Evolutionary conservation across 257 asterid genomes (phyloP).

Genomic region (Solanum pimpinellifolium): DNA sequence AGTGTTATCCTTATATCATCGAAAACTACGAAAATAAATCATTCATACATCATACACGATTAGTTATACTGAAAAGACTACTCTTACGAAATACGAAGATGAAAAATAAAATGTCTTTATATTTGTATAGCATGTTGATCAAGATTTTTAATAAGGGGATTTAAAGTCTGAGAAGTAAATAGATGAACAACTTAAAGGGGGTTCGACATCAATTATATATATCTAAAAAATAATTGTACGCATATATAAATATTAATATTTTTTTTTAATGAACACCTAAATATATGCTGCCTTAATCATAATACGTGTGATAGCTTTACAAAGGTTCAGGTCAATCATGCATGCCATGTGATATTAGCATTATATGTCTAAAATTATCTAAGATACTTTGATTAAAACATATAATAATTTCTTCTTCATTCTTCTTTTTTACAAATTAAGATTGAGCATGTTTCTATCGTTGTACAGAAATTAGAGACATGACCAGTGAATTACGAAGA

Average conservation of each 20-base stretch:
- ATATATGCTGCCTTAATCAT: too few relatives aligned
- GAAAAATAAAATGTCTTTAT: neutral
- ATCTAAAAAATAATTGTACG: too few relatives aligned
- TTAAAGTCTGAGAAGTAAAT: too few relatives aligned
- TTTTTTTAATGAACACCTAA: too few relatives aligned
- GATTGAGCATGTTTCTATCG: neutral
- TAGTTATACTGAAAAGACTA: neutral
- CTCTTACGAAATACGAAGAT: neutral
- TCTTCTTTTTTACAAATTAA: neutral
- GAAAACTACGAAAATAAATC: neutral
- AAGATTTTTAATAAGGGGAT: too few relatives aligned
- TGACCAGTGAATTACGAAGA: neutral
- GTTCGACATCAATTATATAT: too few relatives aligned
- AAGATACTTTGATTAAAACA: neutral
- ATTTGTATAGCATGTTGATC: neutral
- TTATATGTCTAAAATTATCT: neutral
- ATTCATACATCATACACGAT: neutral
- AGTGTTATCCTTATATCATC: neutral
- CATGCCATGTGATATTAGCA: neutral
- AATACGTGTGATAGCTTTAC: neutral
- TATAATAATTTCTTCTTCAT: too few relatives aligned
- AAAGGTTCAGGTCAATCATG: neutral
- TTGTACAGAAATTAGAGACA: neutral
- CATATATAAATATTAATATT: too few relatives aligned
- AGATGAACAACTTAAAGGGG: rapidly evolving